Percentiles rank a stretch among this genome's conserved stretches.
phyloP scores from a whole-genome alignment of 768 basidiomycete species.

The Rhodotorula diobovata region DNA sequence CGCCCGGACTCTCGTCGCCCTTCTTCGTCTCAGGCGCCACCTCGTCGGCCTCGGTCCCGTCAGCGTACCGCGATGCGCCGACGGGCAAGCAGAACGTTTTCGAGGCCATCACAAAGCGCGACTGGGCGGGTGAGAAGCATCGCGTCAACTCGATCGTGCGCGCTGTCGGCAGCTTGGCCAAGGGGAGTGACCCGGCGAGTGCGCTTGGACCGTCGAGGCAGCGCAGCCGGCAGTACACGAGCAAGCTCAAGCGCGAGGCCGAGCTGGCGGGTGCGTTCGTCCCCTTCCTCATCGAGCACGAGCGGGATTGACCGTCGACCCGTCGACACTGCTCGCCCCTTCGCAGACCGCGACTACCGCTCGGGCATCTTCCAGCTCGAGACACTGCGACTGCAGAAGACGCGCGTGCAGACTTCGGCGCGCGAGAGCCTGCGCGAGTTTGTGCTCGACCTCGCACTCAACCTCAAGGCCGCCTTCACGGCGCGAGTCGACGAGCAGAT shows the following conservation, averaged over 20 bases:
- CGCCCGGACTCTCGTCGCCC: constrained; percentile 4
- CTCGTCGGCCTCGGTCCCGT: background rate
- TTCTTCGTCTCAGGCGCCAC: constrained; percentile 38
- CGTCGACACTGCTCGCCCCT: no score
- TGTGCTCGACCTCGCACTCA: constrained; percentile 31
- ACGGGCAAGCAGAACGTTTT: constrained; percentile 36
- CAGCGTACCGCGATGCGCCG: constrained; percentile 31
- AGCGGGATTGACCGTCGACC: background rate
- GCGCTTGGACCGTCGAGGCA: constrained; percentile 2
- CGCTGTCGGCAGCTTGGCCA: constrained; percentile 22
- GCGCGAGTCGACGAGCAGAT: constrained; percentile 12
- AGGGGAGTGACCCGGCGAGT: constrained; percentile 15
- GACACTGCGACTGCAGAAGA: constrained; percentile 42
- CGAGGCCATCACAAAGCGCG: constrained; percentile 36
- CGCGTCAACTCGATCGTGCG: constrained; percentile 35
- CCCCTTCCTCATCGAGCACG: no score
- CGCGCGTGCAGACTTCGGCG: constrained; percentile 37
- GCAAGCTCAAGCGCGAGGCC: constrained; percentile 40
- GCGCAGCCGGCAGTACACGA: constrained; percentile 19
- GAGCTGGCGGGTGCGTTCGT: constrained; percentile 38
- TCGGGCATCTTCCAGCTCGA: constrained; percentile 39
- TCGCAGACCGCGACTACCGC: constrained; percentile 32
- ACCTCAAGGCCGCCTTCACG: constrained; percentile 19
- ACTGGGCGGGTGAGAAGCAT: constrained; percentile 36
- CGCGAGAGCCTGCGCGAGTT: constrained; percentile 35